These are phyloP conservation scores for Deinandra increscens DNA, from an alignment of 129 eudicot genomes.

Conservation along the genomic window DNA sequence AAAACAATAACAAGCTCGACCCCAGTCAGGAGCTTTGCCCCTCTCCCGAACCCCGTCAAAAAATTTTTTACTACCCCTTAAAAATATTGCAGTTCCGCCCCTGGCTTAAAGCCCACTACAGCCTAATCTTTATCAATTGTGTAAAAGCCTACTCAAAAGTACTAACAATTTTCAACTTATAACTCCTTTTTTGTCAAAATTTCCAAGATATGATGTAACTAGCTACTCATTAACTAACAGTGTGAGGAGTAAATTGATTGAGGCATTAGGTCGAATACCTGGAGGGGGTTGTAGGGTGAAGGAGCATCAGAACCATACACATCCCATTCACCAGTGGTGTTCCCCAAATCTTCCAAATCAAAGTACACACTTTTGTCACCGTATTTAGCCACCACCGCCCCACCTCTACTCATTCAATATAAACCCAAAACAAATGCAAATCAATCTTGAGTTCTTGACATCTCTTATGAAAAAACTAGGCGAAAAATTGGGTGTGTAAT, in stretches of 20 bases:
- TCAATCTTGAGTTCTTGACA: constrained; percentile 1
- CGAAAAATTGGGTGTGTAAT: neutral
- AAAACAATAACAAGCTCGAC: too few species aligned
- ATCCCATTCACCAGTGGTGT: constrained; percentile 99
- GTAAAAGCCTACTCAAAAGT: constrained; percentile 9
- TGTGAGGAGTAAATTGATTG: neutral
- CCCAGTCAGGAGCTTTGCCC: too few species aligned
- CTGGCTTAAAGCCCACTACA: too few species aligned
- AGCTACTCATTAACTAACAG: neutral
- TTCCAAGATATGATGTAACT: constrained; percentile 3
- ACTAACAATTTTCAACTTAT: neutral
- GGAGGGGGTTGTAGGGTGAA: constrained; percentile 93
- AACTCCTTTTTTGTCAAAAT: neutral
- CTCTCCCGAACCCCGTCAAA: too few species aligned
- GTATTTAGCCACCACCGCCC: constrained; percentile 90
- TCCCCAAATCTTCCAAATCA: constrained; percentile 94
- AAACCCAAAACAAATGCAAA: neutral
- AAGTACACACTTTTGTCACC: constrained; percentile 99
- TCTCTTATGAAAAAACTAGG: neutral
- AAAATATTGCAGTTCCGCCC: too few species aligned
- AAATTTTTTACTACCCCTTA: too few species aligned
- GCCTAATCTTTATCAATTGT: too few species aligned
- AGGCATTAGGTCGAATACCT: constrained; percentile 50
- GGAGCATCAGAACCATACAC: constrained; percentile 98
- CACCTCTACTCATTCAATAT: constrained; percentile 41